These are phyloP conservation scores for Diaporthe longicolla DNA, from an alignment of 2,329 filamentous ascomycete genomes.

Conservation along the genomic window DNA sequence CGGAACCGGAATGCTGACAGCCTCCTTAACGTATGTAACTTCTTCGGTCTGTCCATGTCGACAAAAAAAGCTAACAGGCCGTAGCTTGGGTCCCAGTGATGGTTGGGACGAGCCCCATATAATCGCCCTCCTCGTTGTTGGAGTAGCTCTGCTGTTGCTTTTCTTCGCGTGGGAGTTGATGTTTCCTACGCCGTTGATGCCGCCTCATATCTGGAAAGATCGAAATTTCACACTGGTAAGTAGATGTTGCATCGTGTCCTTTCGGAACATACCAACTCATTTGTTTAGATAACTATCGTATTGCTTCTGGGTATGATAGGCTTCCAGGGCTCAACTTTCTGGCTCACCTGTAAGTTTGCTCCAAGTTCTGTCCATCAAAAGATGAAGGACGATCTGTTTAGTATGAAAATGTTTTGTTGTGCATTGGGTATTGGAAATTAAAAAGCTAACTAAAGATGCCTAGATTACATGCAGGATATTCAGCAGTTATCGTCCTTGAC, in stretches of 20 bases:
- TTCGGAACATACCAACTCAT: not conserved
- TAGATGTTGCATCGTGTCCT: not conserved
- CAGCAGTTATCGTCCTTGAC: too few relatives aligned
- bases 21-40: not conserved
- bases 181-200: conserved; percentile 14
- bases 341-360: conserved; percentile 9
- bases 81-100: not conserved
- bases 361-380: too few relatives aligned
- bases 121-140: conserved; percentile 4
- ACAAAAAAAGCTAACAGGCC: not conserved
- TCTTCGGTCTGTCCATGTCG: accelerated
- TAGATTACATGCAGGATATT: too few relatives aligned
- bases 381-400: too few relatives aligned
- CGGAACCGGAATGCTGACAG: conserved; percentile 3
- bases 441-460: too few relatives aligned
- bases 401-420: too few relatives aligned
- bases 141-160: conserved; percentile 3
- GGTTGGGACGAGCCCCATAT: conserved; percentile 9
- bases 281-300: not conserved
- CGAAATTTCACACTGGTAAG: conserved; percentile 5
- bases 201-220: not conserved
- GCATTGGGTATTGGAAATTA: too few relatives aligned
- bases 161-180: conserved; percentile 10
- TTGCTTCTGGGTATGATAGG: conserved; percentile 19
- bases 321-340: conserved; percentile 16